A percentile compares a stretch with the other conserved stretches of the same genome.
Conservation (phyloP, 768 basidiomycete genomes). For the Phanerochaete sordida region DNA sequence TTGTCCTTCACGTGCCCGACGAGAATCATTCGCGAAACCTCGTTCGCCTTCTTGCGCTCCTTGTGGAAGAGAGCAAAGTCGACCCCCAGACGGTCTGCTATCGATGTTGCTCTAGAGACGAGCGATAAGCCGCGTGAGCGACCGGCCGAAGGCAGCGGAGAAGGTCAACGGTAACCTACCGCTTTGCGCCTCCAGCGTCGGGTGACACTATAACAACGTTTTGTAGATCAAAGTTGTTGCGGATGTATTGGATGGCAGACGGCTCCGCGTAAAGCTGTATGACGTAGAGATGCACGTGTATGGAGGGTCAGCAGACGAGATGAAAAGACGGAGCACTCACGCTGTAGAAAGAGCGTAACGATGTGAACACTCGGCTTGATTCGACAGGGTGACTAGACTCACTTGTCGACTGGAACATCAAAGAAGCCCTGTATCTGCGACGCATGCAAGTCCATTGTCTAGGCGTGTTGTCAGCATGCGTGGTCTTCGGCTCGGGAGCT, state of each 20-base stretch:
- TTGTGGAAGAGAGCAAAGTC: slow-evolving; percentile 99
- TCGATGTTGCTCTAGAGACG: slow-evolving; percentile 80
- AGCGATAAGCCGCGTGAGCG: background rate
- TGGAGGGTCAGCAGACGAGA: slow-evolving; percentile 8
- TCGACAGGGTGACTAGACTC: slow-evolving; percentile 35
- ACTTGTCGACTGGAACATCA: slow-evolving; percentile 99
- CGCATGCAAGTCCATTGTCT: slow-evolving; percentile 99
- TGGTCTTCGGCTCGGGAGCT: background rate
- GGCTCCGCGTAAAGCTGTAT: slow-evolving; percentile 90
- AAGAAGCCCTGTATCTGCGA: slow-evolving; percentile 99
- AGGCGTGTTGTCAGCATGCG: slow-evolving; percentile 6
- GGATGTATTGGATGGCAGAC: slow-evolving; percentile 91
- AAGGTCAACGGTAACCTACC: slow-evolving; percentile 44
- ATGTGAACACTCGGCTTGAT: slow-evolving; percentile 4
- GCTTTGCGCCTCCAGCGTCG: slow-evolving; percentile 97
- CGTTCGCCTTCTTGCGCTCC: slow-evolving; percentile 95
- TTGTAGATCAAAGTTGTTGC: slow-evolving; percentile 79
- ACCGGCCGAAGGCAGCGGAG: background rate
- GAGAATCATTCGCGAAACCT: slow-evolving; percentile 91
- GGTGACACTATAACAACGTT: slow-evolving; percentile 95
- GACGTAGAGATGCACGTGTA: background rate
- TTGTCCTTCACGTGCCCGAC: slow-evolving; percentile 94
- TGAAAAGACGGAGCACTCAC: slow-evolving; percentile 37
- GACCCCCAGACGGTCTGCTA: slow-evolving; percentile 92
- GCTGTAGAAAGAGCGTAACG: slow-evolving; percentile 27